Evolutionary conservation across 805 yeast species (phyloP), one percentile per base, ranked within the genome.

Genomic region (Metschnikowia sp.): DNA sequence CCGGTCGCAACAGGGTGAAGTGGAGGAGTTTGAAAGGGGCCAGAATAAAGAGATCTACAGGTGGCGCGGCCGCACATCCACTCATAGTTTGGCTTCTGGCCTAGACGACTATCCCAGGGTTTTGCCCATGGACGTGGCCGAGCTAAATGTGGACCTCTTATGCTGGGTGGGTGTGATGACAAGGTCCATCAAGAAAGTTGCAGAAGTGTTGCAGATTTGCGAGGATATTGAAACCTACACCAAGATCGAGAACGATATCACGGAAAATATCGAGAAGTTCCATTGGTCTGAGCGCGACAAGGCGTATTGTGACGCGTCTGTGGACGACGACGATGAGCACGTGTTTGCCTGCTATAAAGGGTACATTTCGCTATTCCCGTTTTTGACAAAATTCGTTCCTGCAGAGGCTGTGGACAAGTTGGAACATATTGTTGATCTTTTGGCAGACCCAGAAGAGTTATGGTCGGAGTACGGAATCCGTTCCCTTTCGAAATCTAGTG

Each of bases 121-220:
- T 1, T 69, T 72, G 28, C 80, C 78, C 7, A 92, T 95, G 2
- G 96, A 89, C 64, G 75, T 83, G 36, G 95, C 95, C 1, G 99
- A 94, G 66, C 72, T 94, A 41, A 86, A 94, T 58, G 94, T 94
- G 31, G 99, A 94, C 61, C 72, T 92, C 47, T 68, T 92, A 40
- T 77, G 95, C 5, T 94, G 99, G 99, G 81, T 94, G 49, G 98
- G 96, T 12, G 84, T 87, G 6, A 89, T 92, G 96, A 80, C 97
- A 0, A 77, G 83, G 54, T 81, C 96, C 0, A 83, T 94, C 83
- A 79, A 78, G 54, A 75, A 78, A 45, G 80, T 92, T 50, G 91
- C 97, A 0, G 72, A 69, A 38, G 63, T 83, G 9, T 67, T 90
- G 36, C 86, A 77, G 0, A 69, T 79, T 40, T 59, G 68, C 2